phyloP scores from a whole-genome alignment of 495 filamentous ascomycete genomes.

The Pyrenopolyporus hunteri region DNA sequence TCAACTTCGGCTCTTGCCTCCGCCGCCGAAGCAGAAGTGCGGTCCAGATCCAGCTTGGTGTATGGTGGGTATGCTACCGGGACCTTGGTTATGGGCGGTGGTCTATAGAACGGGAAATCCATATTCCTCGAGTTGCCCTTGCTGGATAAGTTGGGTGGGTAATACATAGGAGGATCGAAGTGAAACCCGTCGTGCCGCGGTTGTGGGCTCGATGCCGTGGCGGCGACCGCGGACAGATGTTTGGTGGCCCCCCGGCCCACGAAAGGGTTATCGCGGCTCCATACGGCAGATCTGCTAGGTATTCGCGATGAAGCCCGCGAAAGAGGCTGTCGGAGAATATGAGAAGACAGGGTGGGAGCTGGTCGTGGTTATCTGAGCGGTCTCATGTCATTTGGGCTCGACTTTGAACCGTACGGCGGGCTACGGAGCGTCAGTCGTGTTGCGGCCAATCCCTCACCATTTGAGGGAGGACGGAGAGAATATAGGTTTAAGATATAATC shows the following conservation, averaged over 20 bases:
- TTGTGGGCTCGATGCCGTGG: neutral
- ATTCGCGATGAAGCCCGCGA: conserved; percentile 60
- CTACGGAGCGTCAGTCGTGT: too few relatives aligned
- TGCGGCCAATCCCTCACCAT: conserved; percentile 11
- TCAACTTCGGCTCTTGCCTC: neutral
- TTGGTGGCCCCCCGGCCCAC: conserved; percentile 60
- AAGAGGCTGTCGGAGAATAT: conserved; percentile 47
- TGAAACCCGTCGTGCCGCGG: conserved; percentile 17
- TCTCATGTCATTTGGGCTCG: conserved; percentile 46
- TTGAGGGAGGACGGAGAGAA: conserved; percentile 1
- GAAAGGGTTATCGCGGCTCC: conserved; percentile 54
- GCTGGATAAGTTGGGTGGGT: neutral
- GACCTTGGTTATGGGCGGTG: neutral
- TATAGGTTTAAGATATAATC: neutral
- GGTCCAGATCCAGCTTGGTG: neutral
- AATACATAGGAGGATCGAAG: conserved; percentile 30
- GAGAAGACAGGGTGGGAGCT: conserved; percentile 54
- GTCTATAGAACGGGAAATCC: conserved; percentile 10
- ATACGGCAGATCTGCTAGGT: conserved; percentile 52
- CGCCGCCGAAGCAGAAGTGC: neutral
- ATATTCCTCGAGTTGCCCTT: neutral
- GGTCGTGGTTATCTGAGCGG: conserved; percentile 31
- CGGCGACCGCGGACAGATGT: conserved; percentile 21
- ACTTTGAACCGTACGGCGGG: too few relatives aligned
- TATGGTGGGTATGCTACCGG: neutral